Base-by-base conservation (phyloP, 2,329 filamentous ascomycete genomes). In the Lomentospora prolificans region DNA sequence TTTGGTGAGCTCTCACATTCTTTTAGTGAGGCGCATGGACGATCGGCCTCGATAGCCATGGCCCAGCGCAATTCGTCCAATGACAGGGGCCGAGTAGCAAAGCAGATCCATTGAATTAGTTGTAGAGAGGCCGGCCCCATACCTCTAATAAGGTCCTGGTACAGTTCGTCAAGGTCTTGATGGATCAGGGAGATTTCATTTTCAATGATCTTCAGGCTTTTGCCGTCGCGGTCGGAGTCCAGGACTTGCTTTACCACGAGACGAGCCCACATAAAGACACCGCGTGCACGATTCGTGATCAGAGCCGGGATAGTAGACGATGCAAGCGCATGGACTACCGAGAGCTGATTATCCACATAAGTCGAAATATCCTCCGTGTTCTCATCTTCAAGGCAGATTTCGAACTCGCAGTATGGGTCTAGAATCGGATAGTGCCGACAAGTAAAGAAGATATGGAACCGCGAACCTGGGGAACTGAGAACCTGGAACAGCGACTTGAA, bases 191-290 rank as follows among this genome's bases (percentile, higher is more conserved):
- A 2, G 33, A 69, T 57, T 14, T 41, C 57, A 1, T 2, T n/a
- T 58, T 64, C 41, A 3, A 70, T 69, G 12, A n/a, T 50, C 1
- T 46, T 12, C 10, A 51, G 4, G 1, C 17, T 22, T 3, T 22
- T 24, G 1, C 63, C 61, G 3, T 60, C 28, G 0, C 19, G 22
- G 0, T 62, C 33, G 9, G 66, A 58, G 0, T 56, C 3, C 1
- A 63, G 24, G 9, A 61, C 60, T n/a, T 39, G 50, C 0, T 61
- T 50, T 3, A 65, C 58, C 0, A 68, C 65, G 10, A 72, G 61
- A n/a, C 33, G 55, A 0, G 66, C 67, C 71, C 70, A 73, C 19
- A 70, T 58, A 52, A 72, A 72, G 4, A 71, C 58, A 2, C 70
- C 68, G 0, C 50, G 17, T 1, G 69, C 64, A 12, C 61, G 62